Evolutionary conservation across 208 protist species (phyloP), one percentile per base, ranked within the genome.

Genomic region (Giardia duodenalis): DNA sequence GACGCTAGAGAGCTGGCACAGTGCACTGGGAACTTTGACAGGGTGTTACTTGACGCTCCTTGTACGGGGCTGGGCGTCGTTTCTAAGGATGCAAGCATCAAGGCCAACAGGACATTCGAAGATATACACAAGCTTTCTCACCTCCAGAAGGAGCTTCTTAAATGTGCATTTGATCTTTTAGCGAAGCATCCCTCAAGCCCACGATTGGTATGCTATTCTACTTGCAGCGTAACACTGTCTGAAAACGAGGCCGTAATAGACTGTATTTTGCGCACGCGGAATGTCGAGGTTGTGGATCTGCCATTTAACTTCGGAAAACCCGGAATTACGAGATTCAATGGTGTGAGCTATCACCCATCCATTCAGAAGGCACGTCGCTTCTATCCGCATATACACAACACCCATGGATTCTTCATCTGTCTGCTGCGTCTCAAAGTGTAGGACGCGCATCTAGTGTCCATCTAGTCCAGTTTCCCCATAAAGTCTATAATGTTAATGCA

Each of bases 351-450:
- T 93, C 87, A 96, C 91, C 93, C 94, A 42, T 93, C 44, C 30
- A 90, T 97, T 2, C 93, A 92, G 46, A 76, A 95, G 1, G 91
- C 95, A n/a, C 47, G 92, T 44, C 92, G 96, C 48, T 95, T 98
- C 94, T 99, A 99, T 93, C 98, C 98, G 42, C 98, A 99, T 93
- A 96, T 96, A 43, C 97, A 99, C 95, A 99, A 99, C 95, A 98
- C 99, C 97, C 98, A 99, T 93, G 98, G 98, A 90, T 99, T 99
- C 96, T 99, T 97, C 94, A 98, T 99, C 0, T 92, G 90, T 57
- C 44, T 90, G 92, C 67, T 93, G 10, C 44, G 42, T 45, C 86
- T 89, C 3, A 44, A 45, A 42, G 86, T 76, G 30, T 76, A 76
- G n/a, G n/a, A n/a, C n/a, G n/a, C n/a, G n/a, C n/a, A n/a, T n/a